Base-by-base conservation (phyloP, 768 basidiomycete species). In the Pulveroboletus sp. region DNA sequence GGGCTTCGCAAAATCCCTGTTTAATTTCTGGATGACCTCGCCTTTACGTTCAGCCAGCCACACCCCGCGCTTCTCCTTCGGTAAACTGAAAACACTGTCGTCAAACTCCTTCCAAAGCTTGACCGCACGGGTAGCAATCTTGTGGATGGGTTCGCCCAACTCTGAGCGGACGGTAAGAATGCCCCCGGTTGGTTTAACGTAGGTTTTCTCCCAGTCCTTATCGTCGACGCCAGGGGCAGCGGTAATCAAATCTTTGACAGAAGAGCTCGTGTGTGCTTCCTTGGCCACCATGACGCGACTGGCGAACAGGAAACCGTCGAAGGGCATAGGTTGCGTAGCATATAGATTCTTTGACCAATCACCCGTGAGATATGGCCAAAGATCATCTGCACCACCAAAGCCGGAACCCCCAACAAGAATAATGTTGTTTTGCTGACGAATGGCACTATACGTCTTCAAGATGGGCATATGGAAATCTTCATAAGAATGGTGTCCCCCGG, bases 61-160 rank as follows among this genome's bases (percentile, higher is more conserved):
- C 1, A 81, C 78, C 13, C 70, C 77, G 40, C 95, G 86, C 78
- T 99, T 99, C 74, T 98, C 96, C 74, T 93, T 92, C 10, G 95
- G 85, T 59, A 97, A 69, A 68, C 85, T 88, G 80, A 98, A 99
- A 49, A 99, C 89, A 20, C 85, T 91, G 60, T 95, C 85, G 62
- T 99, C 96, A 65, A 97, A 97, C 74, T 98, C 94, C 70, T 93
- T 93, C 96, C 96, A 99, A 35, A 99, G 77, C 76, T 90, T 97
- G 69, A 99, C 91, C 30, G 81, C 96, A 41, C 96, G 89, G 35
- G 86, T 99, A 29, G 96, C 94, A 64, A 99, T 90, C 76, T 99
- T 99, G 76, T 99, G 96, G 60, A 98, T 98, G 11, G 96, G 96
- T 69, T 99, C 96, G 34, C 94, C 94, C 42, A 99, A 81, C 75